Evolutionary conservation across 2,329 filamentous ascomycete genomes (phyloP).

Genomic region (Grosmannia serpens): DNA sequence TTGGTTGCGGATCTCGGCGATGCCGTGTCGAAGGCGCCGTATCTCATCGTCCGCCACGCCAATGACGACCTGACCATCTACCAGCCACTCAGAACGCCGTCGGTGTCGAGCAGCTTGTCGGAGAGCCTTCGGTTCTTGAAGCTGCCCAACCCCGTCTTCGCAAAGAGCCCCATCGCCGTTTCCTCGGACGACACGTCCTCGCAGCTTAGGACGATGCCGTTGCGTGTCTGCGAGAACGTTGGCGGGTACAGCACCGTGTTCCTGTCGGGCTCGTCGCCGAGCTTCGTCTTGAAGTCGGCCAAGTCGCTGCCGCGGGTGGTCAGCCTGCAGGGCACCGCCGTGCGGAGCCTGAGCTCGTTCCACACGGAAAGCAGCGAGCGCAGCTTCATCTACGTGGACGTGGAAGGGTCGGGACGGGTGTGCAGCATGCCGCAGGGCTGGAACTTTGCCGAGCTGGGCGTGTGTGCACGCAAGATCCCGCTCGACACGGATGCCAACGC

Average conservation of each 20-base stretch:
- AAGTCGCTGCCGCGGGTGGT: slow-evolving; percentile 66
- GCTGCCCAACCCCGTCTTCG: slow-evolving; percentile 54
- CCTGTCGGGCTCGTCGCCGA: slow-evolving; percentile 66
- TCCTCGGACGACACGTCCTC: slow-evolving; percentile 34
- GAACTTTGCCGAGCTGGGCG: slow-evolving; percentile 62
- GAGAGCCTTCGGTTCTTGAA: slow-evolving; percentile 65
- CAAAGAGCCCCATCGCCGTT: slow-evolving; percentile 40
- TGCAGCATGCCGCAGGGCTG: slow-evolving; percentile 57
- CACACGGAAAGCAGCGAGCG: slow-evolving; percentile 66
- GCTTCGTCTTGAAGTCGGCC: slow-evolving; percentile 72
- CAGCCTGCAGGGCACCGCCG: slow-evolving; percentile 55
- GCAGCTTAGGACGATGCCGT: slow-evolving; percentile 31
- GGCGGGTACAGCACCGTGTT: slow-evolving; percentile 73
- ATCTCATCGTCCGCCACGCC: slow-evolving; percentile 69
- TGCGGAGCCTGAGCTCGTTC: slow-evolving; percentile 63
- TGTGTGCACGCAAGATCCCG: slow-evolving; percentile 61
- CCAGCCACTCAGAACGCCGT: slow-evolving; percentile 53
- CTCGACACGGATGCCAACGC: slow-evolving; percentile 60
- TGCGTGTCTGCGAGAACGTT: slow-evolving; percentile 52
- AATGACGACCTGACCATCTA: slow-evolving; percentile 82
- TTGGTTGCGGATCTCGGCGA: slow-evolving; percentile 80
- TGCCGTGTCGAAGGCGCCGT: slow-evolving; percentile 54
- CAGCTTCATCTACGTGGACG: slow-evolving; percentile 75
- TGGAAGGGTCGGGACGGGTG: slow-evolving; percentile 59
- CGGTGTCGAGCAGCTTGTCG: neutral